Evolutionary conservation across 1,284 basidiomycete species (phyloP).

Genomic region (Microbotryomycetes sp.): DNA sequence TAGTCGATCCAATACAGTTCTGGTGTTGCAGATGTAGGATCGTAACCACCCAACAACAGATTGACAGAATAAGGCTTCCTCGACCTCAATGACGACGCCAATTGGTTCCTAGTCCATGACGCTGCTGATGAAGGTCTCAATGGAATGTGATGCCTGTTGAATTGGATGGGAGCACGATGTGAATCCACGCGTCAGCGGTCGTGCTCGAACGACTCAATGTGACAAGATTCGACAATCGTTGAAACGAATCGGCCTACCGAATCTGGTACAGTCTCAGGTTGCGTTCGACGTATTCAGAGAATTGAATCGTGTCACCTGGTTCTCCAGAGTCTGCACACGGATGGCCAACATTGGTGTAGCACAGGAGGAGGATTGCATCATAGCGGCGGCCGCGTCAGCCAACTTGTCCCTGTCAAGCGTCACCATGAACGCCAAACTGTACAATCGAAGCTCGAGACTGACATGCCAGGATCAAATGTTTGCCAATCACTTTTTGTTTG

Average conservation of each 20-base stretch:
- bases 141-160: conserved; percentile 59
- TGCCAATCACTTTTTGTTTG: conserved; percentile 87
- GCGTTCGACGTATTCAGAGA: conserved; percentile 91
- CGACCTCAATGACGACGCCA: conserved; percentile 84
- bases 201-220: not conserved
- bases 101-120: conserved; percentile 83
- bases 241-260: conserved; percentile 50
- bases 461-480: conserved; percentile 93
- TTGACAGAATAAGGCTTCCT: conserved; percentile 86
- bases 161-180: not conserved
- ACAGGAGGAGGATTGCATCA: conserved; percentile 3
- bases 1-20: conserved; percentile 96
- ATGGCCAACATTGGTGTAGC: not conserved
- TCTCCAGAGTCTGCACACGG: conserved; percentile 25
- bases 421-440: no score
- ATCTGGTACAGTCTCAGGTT: conserved; percentile 96
- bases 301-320: conserved; percentile 89
- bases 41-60: conserved; percentile 86
- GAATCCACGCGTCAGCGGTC: not conserved
- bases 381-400: not conserved
- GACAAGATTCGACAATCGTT: no score
- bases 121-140: conserved; percentile 86
- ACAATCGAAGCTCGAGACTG: no score
- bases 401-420: not conserved
- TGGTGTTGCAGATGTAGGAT: conserved; percentile 55